phyloP scores from a whole-genome alignment of 2,329 filamentous ascomycete species.

The Pseudophaeomoniella oleicola region DNA sequence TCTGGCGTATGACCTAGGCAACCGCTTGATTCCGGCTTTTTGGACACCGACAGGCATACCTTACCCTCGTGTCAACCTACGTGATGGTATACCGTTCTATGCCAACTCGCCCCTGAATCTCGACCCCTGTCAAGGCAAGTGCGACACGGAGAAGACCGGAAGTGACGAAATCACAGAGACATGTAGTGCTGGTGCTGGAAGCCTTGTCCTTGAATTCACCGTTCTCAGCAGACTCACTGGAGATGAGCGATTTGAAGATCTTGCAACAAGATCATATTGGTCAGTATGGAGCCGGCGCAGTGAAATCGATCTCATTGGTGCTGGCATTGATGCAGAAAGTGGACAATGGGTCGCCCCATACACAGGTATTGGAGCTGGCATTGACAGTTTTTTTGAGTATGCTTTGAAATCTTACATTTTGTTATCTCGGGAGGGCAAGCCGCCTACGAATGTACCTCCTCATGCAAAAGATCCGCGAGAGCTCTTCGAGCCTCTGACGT shows the following conservation, averaged over 20 bases:
- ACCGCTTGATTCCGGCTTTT: conserved; percentile 79
- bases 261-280: conserved; percentile 90
- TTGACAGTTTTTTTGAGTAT: conserved; percentile 98
- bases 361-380: conserved; percentile 88
- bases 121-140: conserved; percentile 5
- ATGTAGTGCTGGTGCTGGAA: conserved; percentile 92
- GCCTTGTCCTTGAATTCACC: conserved; percentile 83
- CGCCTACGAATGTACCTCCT: conserved; percentile 20
- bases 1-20: conserved; percentile 73
- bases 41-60: conserved; percentile 82
- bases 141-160: conserved; percentile 6
- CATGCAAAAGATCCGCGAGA: conserved; percentile 40
- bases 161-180: conserved; percentile 75
- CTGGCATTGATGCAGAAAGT: conserved; percentile 81
- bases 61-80: conserved; percentile 85
- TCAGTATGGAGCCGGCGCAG: conserved; percentile 86
- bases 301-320: conserved; percentile 72
- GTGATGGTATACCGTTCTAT: conserved; percentile 85
- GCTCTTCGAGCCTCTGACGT: conserved; percentile 49
- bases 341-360: conserved; percentile 80
- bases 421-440: conserved; percentile 54
- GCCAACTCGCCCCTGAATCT: conserved; percentile 63
- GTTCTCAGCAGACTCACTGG: conserved; percentile 78
- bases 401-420: conserved; percentile 88
- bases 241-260: conserved; percentile 73